Base-by-base conservation (phyloP, 164 flowering plant genomes). In the Malania oleifera region DNA sequence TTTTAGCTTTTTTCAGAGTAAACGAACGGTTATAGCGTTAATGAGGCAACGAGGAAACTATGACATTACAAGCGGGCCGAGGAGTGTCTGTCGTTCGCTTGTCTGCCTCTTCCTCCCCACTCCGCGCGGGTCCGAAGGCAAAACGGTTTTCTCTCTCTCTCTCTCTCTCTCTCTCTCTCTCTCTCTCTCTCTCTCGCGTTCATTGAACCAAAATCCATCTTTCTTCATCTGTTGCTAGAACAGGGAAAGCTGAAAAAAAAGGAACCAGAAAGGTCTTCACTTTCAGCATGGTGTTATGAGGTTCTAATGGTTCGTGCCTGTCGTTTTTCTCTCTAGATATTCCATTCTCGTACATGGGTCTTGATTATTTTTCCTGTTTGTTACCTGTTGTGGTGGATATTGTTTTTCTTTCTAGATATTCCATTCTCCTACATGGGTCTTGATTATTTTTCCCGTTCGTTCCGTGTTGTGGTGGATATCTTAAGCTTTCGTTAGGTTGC, bases 81-180 rank as follows among this genome's bases (percentile, higher is more conserved):
- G n/a, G n/a, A n/a, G n/a, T n/a, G n/a, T n/a, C n/a, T n/a, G 43
- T 1, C 14, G 5, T 39, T 17, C 17, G 5, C 5, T 14, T 39
- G 10, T 5, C 4, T 17, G 13, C 14, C 48, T 66, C 53, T 66
- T 6, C 47, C 18, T 57, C 59, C 67, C 47, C 34, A 3, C 68
- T 60, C 68, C 72, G 75, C 79, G 77, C 75, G 61, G 66, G 69
- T 72, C 73, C 61, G 68, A 37, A 53, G 69, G 68, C 61, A 64
- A 58, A 59, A 75, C 82, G 73, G 64, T 70, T 75, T 65, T 77
- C 66, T 66, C 72, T 76, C 71, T 44, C n/a, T 23, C 29, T 52
- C 61, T 41, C 19, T 49, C 31, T 47, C 39, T 25, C 46, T 43
- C 20, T 43, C 46, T 18, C 46, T 17, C 20, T 20, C 3, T 17